Base-by-base conservation (phyloP, 2,329 filamentous ascomycete species). In the Setomelanomma holmii region DNA sequence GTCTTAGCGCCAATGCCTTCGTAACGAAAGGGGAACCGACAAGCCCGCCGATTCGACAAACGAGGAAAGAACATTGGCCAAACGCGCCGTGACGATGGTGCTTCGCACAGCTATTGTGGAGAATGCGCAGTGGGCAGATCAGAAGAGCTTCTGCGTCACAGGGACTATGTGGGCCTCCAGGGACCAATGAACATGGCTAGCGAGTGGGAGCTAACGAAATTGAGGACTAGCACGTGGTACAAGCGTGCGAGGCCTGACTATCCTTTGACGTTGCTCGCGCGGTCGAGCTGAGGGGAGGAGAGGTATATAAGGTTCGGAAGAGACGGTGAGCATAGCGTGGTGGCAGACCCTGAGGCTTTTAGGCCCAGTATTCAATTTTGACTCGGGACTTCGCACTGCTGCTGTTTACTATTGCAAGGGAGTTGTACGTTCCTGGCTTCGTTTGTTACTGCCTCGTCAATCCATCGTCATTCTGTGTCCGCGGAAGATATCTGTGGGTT, bases 61-160 rank as follows among this genome's bases (percentile, higher is more conserved):
- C 7, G 3, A 38, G 34, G 17, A 16, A 19, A 8, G 14, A 16
- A 19, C n/a, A n/a, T 38, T 38, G n/a, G 34, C 34, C n/a, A 16
- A 19, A 7, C 11, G 4, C 34, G 17, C 8, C 8, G n/a, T 38
- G 34, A 16, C 34, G 34, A 38, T 30, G 27, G 10, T 30, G 27
- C 27, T 16, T 38, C 17, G n/a, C 17, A 38, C 34, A 38, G 14
- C 11, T 38, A 16, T 16, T 38, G 36, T 40, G 20, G 17, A 20
- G 36, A 20, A 40, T n/a, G 8, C 19, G 12, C 17, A 30, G 40
- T 43, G 40, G 23, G 40, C 10, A 4, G 40, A 42, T 42, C 23
- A 30, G 44, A 22, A 22, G 22, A 30, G 33, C 22, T 30, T 38
- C 39, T 49, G 45, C 45, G 51, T 53, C 45, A 53, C 51, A 53